Percentiles rank a stretch among this genome's conserved stretches.
phyloP scores from a whole-genome alignment of 495 filamentous ascomycete species.

The Penicillium egyptiacum region DNA sequence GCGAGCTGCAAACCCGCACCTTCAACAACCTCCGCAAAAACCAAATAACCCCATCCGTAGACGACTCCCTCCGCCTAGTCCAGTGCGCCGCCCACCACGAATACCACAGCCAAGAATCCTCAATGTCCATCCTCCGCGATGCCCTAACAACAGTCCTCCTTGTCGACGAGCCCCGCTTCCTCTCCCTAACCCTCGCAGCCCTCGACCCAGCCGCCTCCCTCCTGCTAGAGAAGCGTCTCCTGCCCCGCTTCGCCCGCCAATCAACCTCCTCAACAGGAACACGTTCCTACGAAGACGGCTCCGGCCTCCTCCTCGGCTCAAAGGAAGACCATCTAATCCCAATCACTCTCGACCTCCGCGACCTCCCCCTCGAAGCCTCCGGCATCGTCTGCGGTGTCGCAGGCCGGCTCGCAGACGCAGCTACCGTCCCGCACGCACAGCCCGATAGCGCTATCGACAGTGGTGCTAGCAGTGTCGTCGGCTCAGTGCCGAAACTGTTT shows the following conservation, averaged over 20 bases:
- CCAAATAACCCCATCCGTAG: conserved; percentile 71
- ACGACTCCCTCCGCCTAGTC: conserved; percentile 66
- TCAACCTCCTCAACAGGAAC: conserved; percentile 38
- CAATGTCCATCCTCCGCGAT: conserved; percentile 47
- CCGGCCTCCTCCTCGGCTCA: conserved; percentile 67
- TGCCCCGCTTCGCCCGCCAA: conserved; percentile 51
- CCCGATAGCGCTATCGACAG: background rate
- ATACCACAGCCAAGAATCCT: conserved; percentile 46
- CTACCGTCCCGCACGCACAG: conserved; percentile 18
- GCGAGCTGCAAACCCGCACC: conserved; percentile 78
- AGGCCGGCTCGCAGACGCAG: conserved; percentile 65
- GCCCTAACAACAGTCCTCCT: conserved; percentile 51
- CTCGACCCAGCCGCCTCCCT: conserved; percentile 78
- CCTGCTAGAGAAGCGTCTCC: conserved; percentile 72
- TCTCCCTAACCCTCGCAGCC: conserved; percentile 81
- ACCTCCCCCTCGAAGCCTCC: conserved; percentile 82
- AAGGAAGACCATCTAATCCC: conserved; percentile 80
- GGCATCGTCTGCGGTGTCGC: conserved; percentile 94
- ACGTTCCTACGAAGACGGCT: conserved; percentile 46
- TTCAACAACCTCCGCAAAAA: conserved; percentile 73
- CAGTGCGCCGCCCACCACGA: conserved; percentile 74
- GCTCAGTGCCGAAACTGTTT: conserved; percentile 21
- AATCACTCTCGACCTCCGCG: conserved; percentile 81
- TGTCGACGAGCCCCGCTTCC: conserved; percentile 71
- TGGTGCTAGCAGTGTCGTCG: conserved; percentile 17